Percentiles rank a stretch among this genome's conserved stretches.
Conservation (phyloP, 2,329 filamentous ascomycete species). For the Epichloe scottii region DNA sequence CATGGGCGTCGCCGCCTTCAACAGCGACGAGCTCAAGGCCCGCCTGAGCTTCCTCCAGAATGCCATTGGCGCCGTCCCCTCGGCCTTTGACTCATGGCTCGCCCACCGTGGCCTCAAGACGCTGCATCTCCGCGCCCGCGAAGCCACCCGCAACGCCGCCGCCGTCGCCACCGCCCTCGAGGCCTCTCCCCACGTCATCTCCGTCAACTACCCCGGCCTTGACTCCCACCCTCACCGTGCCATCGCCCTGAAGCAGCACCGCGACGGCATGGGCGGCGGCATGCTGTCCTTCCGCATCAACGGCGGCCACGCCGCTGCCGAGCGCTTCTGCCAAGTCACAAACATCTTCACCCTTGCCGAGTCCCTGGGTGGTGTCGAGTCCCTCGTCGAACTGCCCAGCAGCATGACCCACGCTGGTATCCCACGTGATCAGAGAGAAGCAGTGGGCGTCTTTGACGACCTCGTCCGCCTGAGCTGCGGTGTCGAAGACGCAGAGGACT, state of each 20-base stretch:
- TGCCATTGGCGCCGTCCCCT: conserved; percentile 89
- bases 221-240: conserved; percentile 74
- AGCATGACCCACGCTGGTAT: conserved; percentile 98
- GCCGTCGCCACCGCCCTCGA: conserved; percentile 67
- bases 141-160: conserved; percentile 72
- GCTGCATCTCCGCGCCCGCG: conserved; percentile 78
- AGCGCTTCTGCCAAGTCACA: conserved; percentile 83
- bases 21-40: conserved; percentile 64
- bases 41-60: conserved; percentile 89
- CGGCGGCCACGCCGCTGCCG: conserved; percentile 74
- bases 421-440: conserved; percentile 78
- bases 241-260: conserved; percentile 83
- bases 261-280: conserved; percentile 84
- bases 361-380: conserved; percentile 84
- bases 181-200: conserved; percentile 66
- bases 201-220: conserved; percentile 92
- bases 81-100: conserved; percentile 94
- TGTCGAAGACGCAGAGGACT: conserved; percentile 78
- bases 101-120: conserved; percentile 96
- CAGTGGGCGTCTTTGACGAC: conserved; percentile 88
- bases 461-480: conserved; percentile 88
- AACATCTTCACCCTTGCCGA: conserved; percentile 89
- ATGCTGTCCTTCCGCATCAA: conserved; percentile 95
- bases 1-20: conserved; percentile 95
- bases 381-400: conserved; percentile 78